Conservation (phyloP, 176 grass and related monocot species). For the Carex pumila region DNA sequence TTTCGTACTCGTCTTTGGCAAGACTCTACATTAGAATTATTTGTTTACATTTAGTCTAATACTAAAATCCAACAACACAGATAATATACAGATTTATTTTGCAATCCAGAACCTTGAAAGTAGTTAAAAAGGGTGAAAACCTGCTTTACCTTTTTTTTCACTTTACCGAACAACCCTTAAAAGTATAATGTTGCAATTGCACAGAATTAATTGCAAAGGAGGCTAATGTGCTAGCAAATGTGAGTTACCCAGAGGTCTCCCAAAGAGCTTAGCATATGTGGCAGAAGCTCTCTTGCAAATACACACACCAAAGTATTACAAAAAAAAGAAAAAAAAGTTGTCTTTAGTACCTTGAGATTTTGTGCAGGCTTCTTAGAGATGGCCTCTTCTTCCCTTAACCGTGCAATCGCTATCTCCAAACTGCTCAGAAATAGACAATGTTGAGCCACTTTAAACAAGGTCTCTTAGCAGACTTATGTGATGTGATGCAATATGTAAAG, state of each 20-base stretch:
- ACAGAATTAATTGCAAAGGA: neutral
- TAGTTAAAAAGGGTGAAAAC: neutral
- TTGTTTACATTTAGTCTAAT: neutral
- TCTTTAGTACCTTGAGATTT: constrained; percentile 55
- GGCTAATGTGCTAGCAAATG: neutral
- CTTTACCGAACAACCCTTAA: neutral
- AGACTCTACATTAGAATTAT: constrained; percentile 46
- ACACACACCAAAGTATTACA: neutral
- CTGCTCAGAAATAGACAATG: constrained; percentile 39
- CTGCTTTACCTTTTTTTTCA: neutral
- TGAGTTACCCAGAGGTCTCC: neutral
- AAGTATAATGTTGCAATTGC: neutral
- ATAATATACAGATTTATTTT: neutral
- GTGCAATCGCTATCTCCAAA: constrained; percentile 76
- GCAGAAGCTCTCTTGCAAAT: neutral
- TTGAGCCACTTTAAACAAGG: constrained; percentile 3
- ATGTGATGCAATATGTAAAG: constrained; percentile 17
- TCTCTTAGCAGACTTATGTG: neutral
- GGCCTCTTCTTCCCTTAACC: constrained; percentile 64
- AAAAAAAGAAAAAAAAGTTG: neutral
- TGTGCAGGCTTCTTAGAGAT: constrained; percentile 70
- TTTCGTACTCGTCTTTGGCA: constrained; percentile 91
- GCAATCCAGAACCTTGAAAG: neutral
- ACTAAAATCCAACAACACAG: neutral
- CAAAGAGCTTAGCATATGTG: neutral